These are phyloP conservation scores for Lentinula sp. DNA, from an alignment of 768 basidiomycete genomes.

Conservation along the genomic window DNA sequence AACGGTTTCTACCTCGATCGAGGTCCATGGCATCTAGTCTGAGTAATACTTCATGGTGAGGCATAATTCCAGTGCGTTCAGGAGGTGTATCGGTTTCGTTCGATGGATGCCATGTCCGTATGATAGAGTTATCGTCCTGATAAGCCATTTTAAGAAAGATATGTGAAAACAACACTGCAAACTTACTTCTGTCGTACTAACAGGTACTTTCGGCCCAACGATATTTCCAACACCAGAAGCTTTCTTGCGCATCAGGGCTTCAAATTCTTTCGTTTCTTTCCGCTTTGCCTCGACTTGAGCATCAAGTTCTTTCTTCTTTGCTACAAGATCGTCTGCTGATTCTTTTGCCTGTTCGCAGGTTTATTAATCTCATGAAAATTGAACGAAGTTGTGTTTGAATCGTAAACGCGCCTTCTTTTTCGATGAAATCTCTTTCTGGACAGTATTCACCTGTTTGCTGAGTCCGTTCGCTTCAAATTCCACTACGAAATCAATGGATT, in stretches of 20 bases:
- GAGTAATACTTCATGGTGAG: constrained; percentile 96
- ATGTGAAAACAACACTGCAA: neutral
- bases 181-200: constrained; percentile 82
- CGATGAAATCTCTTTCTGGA: constrained; percentile 90
- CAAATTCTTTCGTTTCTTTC: constrained; percentile 72
- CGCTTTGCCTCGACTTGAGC: constrained; percentile 70
- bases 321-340: constrained; percentile 81
- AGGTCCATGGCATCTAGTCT: constrained; percentile 95
- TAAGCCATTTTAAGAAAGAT: neutral
- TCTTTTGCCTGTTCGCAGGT: constrained; percentile 71
- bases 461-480: constrained; percentile 78
- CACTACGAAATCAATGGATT: constrained; percentile 41
- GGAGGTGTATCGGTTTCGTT: constrained; percentile 69
- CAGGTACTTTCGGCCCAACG: constrained; percentile 80
- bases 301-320: constrained; percentile 81
- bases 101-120: constrained; percentile 83
- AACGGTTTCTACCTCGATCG: constrained; percentile 58
- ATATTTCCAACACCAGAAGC: constrained; percentile 87
- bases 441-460: constrained; percentile 77
- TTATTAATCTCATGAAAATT: too few relatives aligned
- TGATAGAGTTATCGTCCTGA: constrained; percentile 85
- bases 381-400: neutral
- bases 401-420: constrained; percentile 76
- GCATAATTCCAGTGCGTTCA: constrained; percentile 71
- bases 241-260: constrained; percentile 71